Evolutionary conservation across 768 basidiomycete genomes (phyloP).

Genomic region (Xerocomellus chrysenteron): DNA sequence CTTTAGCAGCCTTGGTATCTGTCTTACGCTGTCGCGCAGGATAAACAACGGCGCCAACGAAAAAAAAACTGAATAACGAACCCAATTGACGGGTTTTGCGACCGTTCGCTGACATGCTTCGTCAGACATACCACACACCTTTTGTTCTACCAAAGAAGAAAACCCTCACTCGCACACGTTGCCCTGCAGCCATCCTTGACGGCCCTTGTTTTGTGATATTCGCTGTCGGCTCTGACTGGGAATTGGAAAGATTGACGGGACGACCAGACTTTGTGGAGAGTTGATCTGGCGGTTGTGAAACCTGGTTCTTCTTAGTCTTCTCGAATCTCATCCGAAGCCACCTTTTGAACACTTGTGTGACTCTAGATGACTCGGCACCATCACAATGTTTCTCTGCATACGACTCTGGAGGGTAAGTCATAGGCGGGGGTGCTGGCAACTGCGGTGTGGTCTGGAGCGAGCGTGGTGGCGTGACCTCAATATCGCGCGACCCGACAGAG

Average conservation of each 20-base stretch:
- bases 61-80: background rate
- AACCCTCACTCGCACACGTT: background rate
- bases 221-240: background rate
- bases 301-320: background rate
- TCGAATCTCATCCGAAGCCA: background rate
- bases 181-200: background rate
- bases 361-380: background rate
- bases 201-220: no score
- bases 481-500: background rate
- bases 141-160: background rate
- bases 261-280: background rate
- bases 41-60: background rate
- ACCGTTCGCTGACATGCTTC: background rate
- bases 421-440: background rate
- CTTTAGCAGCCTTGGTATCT: background rate
- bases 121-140: background rate
- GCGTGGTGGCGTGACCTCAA: no score
- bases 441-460: background rate
- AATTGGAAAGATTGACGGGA: no score
- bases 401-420: no score
- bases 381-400: no score
- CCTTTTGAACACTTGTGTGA: background rate
- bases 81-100: background rate
- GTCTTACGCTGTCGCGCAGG: background rate
- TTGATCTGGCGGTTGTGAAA: background rate